Conservation (phyloP, 164 flowering plant species). For the Magnolia kwangsiensis region DNA sequence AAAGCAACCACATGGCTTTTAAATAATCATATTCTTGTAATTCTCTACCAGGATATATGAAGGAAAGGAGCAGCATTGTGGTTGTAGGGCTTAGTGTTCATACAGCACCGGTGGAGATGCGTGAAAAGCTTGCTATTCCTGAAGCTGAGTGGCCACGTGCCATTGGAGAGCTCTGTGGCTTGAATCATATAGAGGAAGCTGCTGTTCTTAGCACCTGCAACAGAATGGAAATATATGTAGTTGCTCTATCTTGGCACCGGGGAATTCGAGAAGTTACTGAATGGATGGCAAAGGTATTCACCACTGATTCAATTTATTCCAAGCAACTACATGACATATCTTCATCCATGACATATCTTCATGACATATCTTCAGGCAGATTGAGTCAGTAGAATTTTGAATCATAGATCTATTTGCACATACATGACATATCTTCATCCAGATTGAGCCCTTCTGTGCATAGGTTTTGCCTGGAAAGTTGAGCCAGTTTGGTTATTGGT, state of each 20-base stretch:
- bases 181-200: slow-evolving; percentile 97
- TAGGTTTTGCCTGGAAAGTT: neutral
- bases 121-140: slow-evolving; percentile 94
- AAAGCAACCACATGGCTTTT: neutral
- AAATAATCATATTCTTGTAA: neutral
- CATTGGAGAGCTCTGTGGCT: slow-evolving; percentile 74
- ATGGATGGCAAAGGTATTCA: slow-evolving; percentile 95
- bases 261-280: slow-evolving; percentile 98
- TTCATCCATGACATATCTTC: too few species aligned
- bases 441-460: too few species aligned
- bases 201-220: slow-evolving; percentile 99
- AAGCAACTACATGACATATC: neutral
- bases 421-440: neutral
- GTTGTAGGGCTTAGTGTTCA: slow-evolving; percentile 95
- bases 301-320: neutral
- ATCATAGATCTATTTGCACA: neutral
- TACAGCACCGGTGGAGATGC: slow-evolving; percentile 95
- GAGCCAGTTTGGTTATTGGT: neutral
- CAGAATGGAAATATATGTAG: slow-evolving; percentile 94
- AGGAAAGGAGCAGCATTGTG: slow-evolving; percentile 90
- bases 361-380: too few species aligned
- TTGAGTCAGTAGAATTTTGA: neutral
- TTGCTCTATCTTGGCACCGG: slow-evolving; percentile 86
- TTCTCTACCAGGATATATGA: slow-evolving; percentile 71
- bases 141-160: slow-evolving; percentile 99